Conservation (phyloP, 257 asterid genomes). For the Lycium ferocissimum region DNA sequence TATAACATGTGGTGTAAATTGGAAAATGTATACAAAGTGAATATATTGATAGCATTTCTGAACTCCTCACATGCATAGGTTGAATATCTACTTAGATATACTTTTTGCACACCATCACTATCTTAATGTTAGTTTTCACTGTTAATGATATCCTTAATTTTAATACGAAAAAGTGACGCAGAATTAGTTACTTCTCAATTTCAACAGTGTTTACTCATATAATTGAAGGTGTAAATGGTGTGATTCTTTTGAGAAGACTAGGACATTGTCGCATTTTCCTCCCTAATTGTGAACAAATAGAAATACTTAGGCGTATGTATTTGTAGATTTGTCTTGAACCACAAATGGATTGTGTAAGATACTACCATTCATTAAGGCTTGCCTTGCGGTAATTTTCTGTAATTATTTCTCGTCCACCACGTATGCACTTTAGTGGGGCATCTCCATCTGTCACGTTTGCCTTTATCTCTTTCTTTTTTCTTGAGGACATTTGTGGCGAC, state of each 20-base stretch:
- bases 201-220: neutral
- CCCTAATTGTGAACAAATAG: neutral
- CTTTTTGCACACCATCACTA: neutral
- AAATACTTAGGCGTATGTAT: neutral
- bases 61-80: neutral
- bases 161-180: neutral
- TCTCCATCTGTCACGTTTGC: neutral
- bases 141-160: neutral
- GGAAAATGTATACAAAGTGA: slow-evolving; percentile 22
- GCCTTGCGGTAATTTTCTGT: neutral
- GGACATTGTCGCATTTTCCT: neutral
- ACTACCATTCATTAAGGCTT: slow-evolving; percentile 6
- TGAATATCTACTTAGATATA: neutral
- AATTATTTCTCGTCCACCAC: neutral
- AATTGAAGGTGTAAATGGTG: neutral
- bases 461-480: neutral
- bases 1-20: neutral
- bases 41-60: neutral
- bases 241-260: neutral
- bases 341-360: neutral
- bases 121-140: neutral
- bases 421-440: neutral
- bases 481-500: neutral
- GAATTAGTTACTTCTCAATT: slow-evolving; percentile 16
- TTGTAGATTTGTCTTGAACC: neutral